Evolutionary conservation across 495 filamentous ascomycete genomes (phyloP).

Genomic region (Aspergillus conjunctus): DNA sequence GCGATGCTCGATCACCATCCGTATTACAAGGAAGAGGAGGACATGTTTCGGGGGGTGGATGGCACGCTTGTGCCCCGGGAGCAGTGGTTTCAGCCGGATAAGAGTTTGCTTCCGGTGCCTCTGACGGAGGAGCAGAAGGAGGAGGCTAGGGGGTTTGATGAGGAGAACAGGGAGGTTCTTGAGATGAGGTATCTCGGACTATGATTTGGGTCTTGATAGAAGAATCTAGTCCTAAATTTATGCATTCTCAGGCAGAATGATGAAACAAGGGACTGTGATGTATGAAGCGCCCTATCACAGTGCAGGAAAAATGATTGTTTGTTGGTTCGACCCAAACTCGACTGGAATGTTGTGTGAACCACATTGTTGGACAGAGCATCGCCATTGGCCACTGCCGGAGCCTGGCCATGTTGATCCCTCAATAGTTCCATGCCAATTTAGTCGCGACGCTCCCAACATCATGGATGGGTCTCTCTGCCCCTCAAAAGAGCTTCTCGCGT

Average conservation of each 20-base stretch:
- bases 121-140: constrained; percentile 2
- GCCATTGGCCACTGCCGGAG: neutral
- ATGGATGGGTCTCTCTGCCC: too few species aligned
- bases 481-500: too few species aligned
- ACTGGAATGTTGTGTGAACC: neutral
- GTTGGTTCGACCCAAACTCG: too few species aligned
- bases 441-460: neutral
- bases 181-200: constrained; percentile 1
- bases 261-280: too few species aligned
- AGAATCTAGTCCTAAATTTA: too few species aligned
- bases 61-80: constrained; percentile 11
- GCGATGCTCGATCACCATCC: constrained; percentile 5
- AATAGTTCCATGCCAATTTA: neutral
- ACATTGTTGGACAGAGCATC: neutral
- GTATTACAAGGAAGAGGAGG: neutral
- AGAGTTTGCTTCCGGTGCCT: constrained; percentile 4
- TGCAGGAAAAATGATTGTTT: too few species aligned
- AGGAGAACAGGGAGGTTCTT: constrained; percentile 10
- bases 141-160: neutral
- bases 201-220: neutral
- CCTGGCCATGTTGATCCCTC: neutral
- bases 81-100: constrained; percentile 11
- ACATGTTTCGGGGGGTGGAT: constrained; percentile 9
- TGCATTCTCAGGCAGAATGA: too few species aligned
- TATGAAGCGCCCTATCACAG: too few species aligned